phyloP scores from a whole-genome alignment of 352 stramenopile species.

The Pythium vanterpoolii region DNA sequence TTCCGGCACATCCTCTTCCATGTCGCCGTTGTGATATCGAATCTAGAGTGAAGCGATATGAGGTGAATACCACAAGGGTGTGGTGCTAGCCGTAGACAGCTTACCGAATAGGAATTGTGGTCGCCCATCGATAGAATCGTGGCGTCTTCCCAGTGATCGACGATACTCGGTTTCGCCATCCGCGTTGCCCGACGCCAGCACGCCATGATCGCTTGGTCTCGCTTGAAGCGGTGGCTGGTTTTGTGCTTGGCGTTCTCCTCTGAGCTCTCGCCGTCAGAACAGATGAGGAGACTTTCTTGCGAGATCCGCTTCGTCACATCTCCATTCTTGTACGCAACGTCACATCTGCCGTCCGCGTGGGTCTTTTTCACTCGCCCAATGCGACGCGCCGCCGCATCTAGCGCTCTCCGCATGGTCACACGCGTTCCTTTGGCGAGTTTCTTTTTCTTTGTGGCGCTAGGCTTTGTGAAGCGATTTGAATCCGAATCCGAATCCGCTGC shows the following conservation, averaged over 20 bases:
- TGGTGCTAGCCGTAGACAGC: too few species aligned
- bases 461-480: too few species aligned
- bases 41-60: too few species aligned
- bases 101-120: constrained; percentile 8
- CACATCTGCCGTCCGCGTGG: constrained; percentile 53
- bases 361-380: constrained; percentile 34
- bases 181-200: constrained; percentile 14
- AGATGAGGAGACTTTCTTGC: background rate
- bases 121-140: constrained; percentile 6
- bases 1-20: constrained; percentile 51
- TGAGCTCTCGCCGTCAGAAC: constrained; percentile 9
- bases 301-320: constrained; percentile 39
- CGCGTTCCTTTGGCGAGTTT: constrained; percentile 23
- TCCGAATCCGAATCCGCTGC: too few species aligned
- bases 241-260: background rate
- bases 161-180: constrained; percentile 1
- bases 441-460: constrained; percentile 9
- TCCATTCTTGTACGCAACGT: constrained; percentile 58
- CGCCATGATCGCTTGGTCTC: constrained; percentile 8
- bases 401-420: constrained; percentile 40
- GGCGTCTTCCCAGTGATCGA: constrained; percentile 14
- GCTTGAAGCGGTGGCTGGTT: background rate
- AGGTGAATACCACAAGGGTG: too few species aligned
- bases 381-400: constrained; percentile 28
- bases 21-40: constrained; percentile 40